Percentiles rank a stretch among this genome's conserved stretches.
Evolutionary conservation across 2,329 filamentous ascomycete genomes (phyloP).

Genomic region (Diaporthe sp.): DNA sequence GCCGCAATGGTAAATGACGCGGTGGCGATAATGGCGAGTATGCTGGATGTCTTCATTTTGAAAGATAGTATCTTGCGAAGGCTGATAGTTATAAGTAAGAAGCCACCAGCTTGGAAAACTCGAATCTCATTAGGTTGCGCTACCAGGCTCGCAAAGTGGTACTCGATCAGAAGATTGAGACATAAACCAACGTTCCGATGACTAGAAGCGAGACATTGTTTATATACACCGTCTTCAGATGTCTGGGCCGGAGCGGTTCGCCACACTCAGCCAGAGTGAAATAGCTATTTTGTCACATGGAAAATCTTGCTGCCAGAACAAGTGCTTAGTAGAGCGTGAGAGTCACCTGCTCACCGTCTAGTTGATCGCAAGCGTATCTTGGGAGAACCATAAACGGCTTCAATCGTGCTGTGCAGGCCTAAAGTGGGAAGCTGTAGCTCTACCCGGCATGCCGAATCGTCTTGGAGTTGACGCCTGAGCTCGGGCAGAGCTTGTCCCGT

Average conservation of each 20-base stretch:
- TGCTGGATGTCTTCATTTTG: not conserved
- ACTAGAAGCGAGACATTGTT: not conserved
- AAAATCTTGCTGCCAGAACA: not conserved
- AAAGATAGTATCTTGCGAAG: not conserved
- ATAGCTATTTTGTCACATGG: not conserved
- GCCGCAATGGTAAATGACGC: not conserved
- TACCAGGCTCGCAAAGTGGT: too few species aligned
- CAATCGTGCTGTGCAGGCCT: not conserved
- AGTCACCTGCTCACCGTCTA: not conserved
- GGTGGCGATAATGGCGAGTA: not conserved
- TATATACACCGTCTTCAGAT: not conserved
- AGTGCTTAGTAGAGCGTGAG: not conserved
- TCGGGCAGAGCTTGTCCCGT: constrained; percentile 8
- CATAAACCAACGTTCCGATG: not conserved
- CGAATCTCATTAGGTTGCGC: too few species aligned
- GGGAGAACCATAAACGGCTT: not conserved
- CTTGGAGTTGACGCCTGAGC: constrained; percentile 4
- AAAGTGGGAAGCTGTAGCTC: not conserved
- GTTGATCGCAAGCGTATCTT: not conserved
- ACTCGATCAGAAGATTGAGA: not conserved
- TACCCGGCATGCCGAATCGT: not conserved
- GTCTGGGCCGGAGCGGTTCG: not conserved
- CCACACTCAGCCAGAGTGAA: not conserved
- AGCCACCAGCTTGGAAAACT: not conserved
- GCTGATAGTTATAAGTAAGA: not conserved